phyloP scores from a whole-genome alignment of 176 grass and related monocot genomes.

The Rhynchospora pubera region DNA sequence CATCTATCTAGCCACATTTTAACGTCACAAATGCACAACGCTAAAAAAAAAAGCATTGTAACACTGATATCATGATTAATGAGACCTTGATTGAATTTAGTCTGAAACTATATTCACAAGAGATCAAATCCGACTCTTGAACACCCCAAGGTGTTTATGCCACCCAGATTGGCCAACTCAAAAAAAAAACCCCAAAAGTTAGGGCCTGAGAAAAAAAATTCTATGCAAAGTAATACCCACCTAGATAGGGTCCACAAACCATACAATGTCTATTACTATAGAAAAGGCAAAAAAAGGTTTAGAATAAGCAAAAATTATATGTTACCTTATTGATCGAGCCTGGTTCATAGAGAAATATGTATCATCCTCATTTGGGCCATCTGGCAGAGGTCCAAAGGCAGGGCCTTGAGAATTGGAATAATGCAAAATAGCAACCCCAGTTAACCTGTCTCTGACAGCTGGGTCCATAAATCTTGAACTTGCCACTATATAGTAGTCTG shows the following conservation, averaged over 20 bases:
- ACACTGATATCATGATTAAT: not conserved
- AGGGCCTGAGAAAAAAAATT: not conserved
- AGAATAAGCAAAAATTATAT: not conserved
- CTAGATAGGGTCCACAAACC: not conserved
- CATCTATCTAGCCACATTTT: not conserved
- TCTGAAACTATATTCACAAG: not conserved
- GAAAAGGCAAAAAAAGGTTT: not conserved
- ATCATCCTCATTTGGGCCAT: constrained; percentile 74
- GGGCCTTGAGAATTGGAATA: constrained; percentile 79
- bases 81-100: not conserved
- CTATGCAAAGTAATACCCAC: not conserved
- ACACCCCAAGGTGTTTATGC: not conserved
- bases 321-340: constrained; percentile 83
- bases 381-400: constrained; percentile 64
- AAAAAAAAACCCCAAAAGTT: not conserved
- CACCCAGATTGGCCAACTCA: not conserved
- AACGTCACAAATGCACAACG: not conserved
- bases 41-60: not conserved
- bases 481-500: constrained; percentile 77
- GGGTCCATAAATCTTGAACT: constrained; percentile 57
- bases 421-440: constrained; percentile 67
- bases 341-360: constrained; percentile 83
- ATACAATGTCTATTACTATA: not conserved
- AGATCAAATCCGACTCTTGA: not conserved
- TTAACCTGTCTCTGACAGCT: constrained; percentile 40